Evolutionary conservation across 192 early-diverging fungal genomes (phyloP).

Genomic region (Coemansia umbellata): DNA sequence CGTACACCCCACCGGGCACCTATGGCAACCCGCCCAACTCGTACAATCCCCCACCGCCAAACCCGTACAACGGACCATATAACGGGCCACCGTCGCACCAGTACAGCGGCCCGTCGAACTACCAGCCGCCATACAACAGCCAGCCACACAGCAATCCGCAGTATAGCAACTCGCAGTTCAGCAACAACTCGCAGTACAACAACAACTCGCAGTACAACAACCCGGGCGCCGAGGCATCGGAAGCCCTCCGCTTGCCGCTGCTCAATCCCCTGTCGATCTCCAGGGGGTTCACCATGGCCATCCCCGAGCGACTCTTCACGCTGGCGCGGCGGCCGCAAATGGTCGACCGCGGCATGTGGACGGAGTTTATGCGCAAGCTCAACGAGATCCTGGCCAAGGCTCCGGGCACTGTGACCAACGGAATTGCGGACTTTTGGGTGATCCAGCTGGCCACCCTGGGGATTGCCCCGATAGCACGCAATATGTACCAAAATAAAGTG

Average conservation of each 20-base stretch:
- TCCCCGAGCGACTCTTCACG: slow-evolving; percentile 8
- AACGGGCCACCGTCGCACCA: too few species aligned
- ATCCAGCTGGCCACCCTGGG: slow-evolving; percentile 24
- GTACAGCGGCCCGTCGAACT: neutral
- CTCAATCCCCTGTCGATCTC: slow-evolving; percentile 19
- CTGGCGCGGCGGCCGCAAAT: slow-evolving; percentile 2
- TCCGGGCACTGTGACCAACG: slow-evolving; percentile 21
- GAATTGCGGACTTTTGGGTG: slow-evolving; percentile 23
- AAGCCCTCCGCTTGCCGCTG: slow-evolving; percentile 8
- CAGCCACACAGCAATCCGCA: neutral
- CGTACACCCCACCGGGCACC: too few species aligned
- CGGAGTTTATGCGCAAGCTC: slow-evolving; percentile 20
- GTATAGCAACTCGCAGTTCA: neutral
- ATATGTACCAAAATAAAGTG: slow-evolving; percentile 12
- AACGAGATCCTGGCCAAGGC: slow-evolving; percentile 24
- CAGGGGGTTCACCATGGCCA: slow-evolving; percentile 22
- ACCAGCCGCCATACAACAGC: neutral
- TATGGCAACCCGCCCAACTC: too few species aligned
- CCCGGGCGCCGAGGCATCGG: neutral
- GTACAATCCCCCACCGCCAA: too few species aligned
- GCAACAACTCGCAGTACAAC: neutral
- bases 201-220: neutral
- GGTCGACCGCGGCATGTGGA: slow-evolving; percentile 7
- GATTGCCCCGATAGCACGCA: slow-evolving; percentile 5
- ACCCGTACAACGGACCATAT: too few species aligned